A percentile compares a stretch with the other conserved stretches of the same genome.
phyloP scores from a whole-genome alignment of 345 rosid genomes.

The Hypericum androsaemum region DNA sequence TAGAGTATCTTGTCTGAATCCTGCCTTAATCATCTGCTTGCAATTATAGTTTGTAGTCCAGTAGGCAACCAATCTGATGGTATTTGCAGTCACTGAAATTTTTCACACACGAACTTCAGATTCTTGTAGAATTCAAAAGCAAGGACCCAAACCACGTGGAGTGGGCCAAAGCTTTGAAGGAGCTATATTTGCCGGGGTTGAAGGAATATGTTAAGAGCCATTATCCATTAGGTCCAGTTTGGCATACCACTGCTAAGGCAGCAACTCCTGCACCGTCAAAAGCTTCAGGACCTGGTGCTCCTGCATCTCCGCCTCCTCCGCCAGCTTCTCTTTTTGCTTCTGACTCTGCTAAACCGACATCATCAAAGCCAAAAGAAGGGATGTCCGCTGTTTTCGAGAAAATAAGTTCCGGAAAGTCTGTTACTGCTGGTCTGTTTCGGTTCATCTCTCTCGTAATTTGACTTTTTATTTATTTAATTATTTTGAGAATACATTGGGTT shows the following conservation, averaged over 20 bases:
- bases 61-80: neutral
- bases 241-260: constrained; percentile 58
- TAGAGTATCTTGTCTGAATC: no score
- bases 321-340: constrained; percentile 61
- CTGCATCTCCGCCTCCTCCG: constrained; percentile 90
- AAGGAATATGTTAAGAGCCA: constrained; percentile 80
- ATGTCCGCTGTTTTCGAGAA: constrained; percentile 94
- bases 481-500: constrained; percentile 8
- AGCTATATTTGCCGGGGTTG: constrained; percentile 82
- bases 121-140: constrained; percentile 76
- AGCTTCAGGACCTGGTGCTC: constrained; percentile 47
- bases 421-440: constrained; percentile 46
- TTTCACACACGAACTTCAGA: constrained; percentile 29
- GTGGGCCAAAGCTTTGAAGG: constrained; percentile 97
- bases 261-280: constrained; percentile 41
- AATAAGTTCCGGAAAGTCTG: constrained; percentile 55
- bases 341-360: constrained; percentile 61
- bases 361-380: constrained; percentile 71
- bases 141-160: constrained; percentile 82
- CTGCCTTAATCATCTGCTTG: no score
- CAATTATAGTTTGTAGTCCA: no score
- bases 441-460: constrained; percentile 1
- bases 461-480: constrained; percentile 2
- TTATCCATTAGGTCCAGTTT: constrained; percentile 90
- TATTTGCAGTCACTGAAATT: constrained; percentile 11